Base-by-base conservation (phyloP, 2,329 filamentous ascomycete species). In the Trichoderma sp. region DNA sequence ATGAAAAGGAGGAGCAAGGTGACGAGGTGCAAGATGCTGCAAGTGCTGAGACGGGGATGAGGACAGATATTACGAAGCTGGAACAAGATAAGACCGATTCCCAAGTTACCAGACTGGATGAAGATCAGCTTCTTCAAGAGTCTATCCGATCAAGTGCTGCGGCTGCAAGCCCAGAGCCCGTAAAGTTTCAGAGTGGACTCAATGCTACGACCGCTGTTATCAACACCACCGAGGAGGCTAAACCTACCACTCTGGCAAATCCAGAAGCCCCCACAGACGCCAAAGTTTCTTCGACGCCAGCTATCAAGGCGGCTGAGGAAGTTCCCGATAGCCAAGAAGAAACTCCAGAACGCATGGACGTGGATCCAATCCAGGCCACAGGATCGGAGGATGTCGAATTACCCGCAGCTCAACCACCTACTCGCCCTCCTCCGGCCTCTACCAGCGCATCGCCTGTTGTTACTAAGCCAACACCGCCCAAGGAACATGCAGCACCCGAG, bases 101-200 rank as follows among this genome's bases (percentile, higher is more conserved):
- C 64, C n/a, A 76, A 66, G 21, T 85, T 85, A 2, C 87, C 24
- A 63, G 41, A 33, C 21, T 74, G 29, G 75, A 76, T 24, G 75
- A 89, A 77, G 85, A 85, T 27, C 88, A 86, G 78, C 82, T 85
- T 75, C 81, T 86, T 60, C 85, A 84, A 77, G 88, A 87, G 78
- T 86, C 85, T 41, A 83, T 84, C 60, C 79, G 80, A 59, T 83
- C 83, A 9, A 80, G 56, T 53, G 78, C 78, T 27, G 79, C 78
- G n/a, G 77, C 77, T 14, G 75, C 77, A 60, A 79, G 69, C 16
- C 74, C 77, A 5, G 73, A 74, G 33, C 63, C 4, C 71, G 78
- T 56, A 75, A 74, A 11, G 50, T 21, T 21, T n/a, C 53, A 59
- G 6, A 53, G 21, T 33, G 74, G 31, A 27, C 8, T 75, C 12